A percentile compares a stretch with the other conserved stretches of the same genome.
Evolutionary conservation across 805 yeast genomes (phyloP).

Genomic region (Candida insectorum): DNA sequence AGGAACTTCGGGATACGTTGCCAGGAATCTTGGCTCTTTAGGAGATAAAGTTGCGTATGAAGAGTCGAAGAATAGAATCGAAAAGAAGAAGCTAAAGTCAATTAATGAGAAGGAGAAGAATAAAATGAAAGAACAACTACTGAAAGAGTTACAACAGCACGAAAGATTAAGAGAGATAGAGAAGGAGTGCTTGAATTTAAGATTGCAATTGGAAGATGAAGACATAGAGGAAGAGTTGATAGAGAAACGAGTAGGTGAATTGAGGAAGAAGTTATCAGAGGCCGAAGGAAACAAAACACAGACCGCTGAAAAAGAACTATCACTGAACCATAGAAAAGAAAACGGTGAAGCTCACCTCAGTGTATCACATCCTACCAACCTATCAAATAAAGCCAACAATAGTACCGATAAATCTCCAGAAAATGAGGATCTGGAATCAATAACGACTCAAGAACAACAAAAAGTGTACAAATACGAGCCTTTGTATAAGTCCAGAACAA

Average conservation of each 20-base stretch:
- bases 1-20: conserved; percentile 61
- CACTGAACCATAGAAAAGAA: too few relatives aligned
- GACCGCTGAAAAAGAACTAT: too few relatives aligned
- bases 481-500: too few relatives aligned
- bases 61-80: conserved; percentile 13
- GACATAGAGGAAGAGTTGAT: conserved; percentile 31
- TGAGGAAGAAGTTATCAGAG: conserved; percentile 20
- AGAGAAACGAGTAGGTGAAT: conserved; percentile 16
- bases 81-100: conserved; percentile 4
- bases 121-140: conserved; percentile 14
- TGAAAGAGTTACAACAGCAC: conserved; percentile 29
- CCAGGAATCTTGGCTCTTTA: conserved; percentile 35
- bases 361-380: too few relatives aligned
- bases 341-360: too few relatives aligned
- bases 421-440: too few relatives aligned
- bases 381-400: too few relatives aligned
- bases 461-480: too few relatives aligned
- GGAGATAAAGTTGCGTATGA: conserved; percentile 18
- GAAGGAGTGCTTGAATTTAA: conserved; percentile 45
- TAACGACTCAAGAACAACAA: too few relatives aligned
- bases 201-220: conserved; percentile 52
- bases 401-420: too few relatives aligned
- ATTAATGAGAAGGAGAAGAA: conserved; percentile 1
- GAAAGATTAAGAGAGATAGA: conserved; percentile 34
- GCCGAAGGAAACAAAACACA: too few relatives aligned